These are phyloP conservation scores for Yarrowia divulgata DNA, from an alignment of 805 yeast genomes.

Conservation along the genomic window DNA sequence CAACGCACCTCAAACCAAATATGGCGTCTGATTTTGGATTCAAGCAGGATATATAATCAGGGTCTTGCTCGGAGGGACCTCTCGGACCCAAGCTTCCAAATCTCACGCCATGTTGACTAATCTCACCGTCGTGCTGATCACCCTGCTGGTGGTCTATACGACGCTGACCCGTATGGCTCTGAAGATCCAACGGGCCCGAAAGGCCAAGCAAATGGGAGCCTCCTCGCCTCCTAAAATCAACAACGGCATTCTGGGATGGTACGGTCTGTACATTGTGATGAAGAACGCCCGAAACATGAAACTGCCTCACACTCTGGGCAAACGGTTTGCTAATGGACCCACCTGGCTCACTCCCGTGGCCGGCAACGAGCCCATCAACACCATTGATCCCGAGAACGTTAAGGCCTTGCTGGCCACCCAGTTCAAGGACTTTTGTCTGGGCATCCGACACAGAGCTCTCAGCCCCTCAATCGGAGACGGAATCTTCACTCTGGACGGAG, in stretches of 20 bases:
- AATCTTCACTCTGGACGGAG: conserved; percentile 51
- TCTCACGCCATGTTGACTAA: conserved; percentile 18
- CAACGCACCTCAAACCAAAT: background rate
- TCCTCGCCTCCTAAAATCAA: background rate
- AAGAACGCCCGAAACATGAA: conserved; percentile 13
- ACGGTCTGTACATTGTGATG: conserved; percentile 5
- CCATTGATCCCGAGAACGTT: conserved; percentile 50
- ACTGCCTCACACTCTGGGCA: conserved; percentile 14
- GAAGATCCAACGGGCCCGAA: conserved; percentile 10
- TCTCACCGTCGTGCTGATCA: conserved; percentile 1
- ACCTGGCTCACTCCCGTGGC: conserved; percentile 25
- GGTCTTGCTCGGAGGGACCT: background rate
- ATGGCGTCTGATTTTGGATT: background rate
- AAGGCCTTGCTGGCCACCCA: conserved; percentile 49
- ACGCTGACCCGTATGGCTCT: conserved; percentile 5
- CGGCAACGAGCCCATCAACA: conserved; percentile 41
- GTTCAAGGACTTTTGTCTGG: conserved; percentile 49
- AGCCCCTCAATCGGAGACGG: conserved; percentile 50
- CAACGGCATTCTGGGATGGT: conserved; percentile 35
- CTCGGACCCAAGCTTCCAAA: background rate
- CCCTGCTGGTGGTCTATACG: conserved; percentile 17
- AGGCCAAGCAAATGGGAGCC: conserved; percentile 34
- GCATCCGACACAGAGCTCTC: conserved; percentile 45
- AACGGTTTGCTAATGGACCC: conserved; percentile 15
- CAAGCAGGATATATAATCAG: conserved; percentile 3